Conservation (phyloP, 768 basidiomycete species). For the Suillus luteus region DNA sequence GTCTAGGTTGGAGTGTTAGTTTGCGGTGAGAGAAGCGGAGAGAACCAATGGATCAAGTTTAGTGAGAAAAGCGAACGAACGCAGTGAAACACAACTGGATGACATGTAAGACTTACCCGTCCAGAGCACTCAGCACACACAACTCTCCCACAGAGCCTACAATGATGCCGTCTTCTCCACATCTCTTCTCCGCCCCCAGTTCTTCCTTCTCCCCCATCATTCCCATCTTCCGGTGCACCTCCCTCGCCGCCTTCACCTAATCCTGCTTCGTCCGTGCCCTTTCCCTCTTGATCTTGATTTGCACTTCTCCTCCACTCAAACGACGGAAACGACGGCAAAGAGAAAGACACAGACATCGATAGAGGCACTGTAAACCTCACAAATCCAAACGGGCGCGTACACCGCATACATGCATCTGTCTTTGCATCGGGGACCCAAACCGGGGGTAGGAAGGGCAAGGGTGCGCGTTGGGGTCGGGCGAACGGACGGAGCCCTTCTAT, state of each 20-base stretch:
- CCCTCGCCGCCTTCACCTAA: slow-evolving; percentile 6
- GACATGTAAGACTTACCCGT: slow-evolving; percentile 47
- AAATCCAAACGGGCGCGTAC: slow-evolving; percentile 70
- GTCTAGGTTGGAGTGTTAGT: slow-evolving; percentile 48
- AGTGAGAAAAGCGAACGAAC: not conserved
- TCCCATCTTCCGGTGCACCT: slow-evolving; percentile 10
- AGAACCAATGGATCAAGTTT: not conserved
- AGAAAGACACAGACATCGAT: slow-evolving; percentile 5
- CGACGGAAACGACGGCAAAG: slow-evolving; percentile 1
- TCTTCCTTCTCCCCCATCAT: slow-evolving; percentile 13
- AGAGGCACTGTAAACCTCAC: slow-evolving; percentile 12
- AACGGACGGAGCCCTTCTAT: not conserved
- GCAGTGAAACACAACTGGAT: not conserved
- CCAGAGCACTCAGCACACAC: slow-evolving; percentile 85
- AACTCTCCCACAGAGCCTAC: slow-evolving; percentile 81
- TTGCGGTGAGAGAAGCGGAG: not conserved
- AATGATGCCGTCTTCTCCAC: slow-evolving; percentile 77
- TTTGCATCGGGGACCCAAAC: slow-evolving; percentile 91
- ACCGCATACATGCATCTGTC: slow-evolving; percentile 85
- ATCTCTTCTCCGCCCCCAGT: slow-evolving; percentile 22
- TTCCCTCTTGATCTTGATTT: not conserved
- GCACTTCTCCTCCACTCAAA: slow-evolving; percentile 5
- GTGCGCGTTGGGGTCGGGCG: slow-evolving; percentile 28
- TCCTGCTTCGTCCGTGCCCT: not conserved
- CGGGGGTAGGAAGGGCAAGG: slow-evolving; percentile 75